Conservation (phyloP, 306 rosid species). For the Quercus suber region DNA sequence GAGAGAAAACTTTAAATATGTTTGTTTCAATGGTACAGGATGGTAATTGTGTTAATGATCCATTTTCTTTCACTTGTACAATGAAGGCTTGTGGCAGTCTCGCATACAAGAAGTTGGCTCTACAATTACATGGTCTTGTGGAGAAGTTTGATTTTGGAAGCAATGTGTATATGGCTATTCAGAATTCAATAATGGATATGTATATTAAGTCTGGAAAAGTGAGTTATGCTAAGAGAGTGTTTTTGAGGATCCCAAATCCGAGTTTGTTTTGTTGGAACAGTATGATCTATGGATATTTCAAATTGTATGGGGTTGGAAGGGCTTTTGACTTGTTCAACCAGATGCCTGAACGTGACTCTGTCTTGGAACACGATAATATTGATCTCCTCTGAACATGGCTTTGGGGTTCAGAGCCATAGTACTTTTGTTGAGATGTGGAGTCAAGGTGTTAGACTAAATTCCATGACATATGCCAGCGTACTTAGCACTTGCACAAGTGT, state of each 20-base stretch:
- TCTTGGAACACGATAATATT: slow-evolving; percentile 62
- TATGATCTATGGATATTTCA: slow-evolving; percentile 65
- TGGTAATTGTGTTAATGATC: slow-evolving; percentile 18
- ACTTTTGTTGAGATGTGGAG: slow-evolving; percentile 64
- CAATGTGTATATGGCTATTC: slow-evolving; percentile 30
- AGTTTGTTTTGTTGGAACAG: slow-evolving; percentile 78
- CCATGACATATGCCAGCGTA: slow-evolving; percentile 59
- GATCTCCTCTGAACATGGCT: slow-evolving; percentile 55
- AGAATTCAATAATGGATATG: slow-evolving; percentile 62
- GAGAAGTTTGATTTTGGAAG: slow-evolving; percentile 34
- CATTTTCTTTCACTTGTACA: slow-evolving; percentile 41
- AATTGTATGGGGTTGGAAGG: slow-evolving; percentile 42
- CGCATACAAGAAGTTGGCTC: slow-evolving; percentile 34
- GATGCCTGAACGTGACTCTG: slow-evolving; percentile 61
- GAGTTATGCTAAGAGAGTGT: slow-evolving; percentile 37
- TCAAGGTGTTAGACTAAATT: slow-evolving; percentile 48
- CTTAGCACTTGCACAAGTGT: slow-evolving; percentile 59
- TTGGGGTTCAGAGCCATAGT: slow-evolving; percentile 44
- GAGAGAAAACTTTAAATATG: slow-evolving; percentile 5
- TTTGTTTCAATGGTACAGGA: slow-evolving; percentile 42
- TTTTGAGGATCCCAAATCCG: slow-evolving; percentile 37
- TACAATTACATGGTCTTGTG: slow-evolving; percentile 47
- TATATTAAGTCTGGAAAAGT: slow-evolving; percentile 55
- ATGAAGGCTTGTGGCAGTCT: slow-evolving; percentile 63
- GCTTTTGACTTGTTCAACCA: slow-evolving; percentile 39